Percentiles rank a stretch among this genome's conserved stretches.
phyloP scores from a whole-genome alignment of 805 yeast genomes.

The Saccharomycopsis amapae region DNA sequence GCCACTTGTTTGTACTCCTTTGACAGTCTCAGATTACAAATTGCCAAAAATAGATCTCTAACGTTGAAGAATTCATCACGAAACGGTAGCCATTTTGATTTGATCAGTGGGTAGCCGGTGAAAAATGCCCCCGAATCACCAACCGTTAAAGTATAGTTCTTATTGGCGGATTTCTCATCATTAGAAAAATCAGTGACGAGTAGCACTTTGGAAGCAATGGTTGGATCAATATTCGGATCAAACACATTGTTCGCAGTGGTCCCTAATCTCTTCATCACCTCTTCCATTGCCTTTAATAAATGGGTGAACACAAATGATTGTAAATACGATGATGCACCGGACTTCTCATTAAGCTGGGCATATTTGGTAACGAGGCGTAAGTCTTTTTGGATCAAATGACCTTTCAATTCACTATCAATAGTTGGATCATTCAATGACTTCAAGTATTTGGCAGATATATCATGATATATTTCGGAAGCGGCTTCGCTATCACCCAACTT shows the following conservation, averaged over 20 bases:
- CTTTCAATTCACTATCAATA: conserved; percentile 33
- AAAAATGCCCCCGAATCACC: background rate
- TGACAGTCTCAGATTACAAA: conserved; percentile 36
- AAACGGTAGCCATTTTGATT: conserved; percentile 63
- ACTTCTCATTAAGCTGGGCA: conserved; percentile 47
- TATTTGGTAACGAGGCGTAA: conserved; percentile 61
- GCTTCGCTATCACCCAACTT: conserved; percentile 52
- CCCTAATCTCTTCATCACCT: conserved; percentile 41
- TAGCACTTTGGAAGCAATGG: background rate
- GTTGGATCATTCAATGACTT: conserved; percentile 41
- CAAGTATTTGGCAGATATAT: conserved; percentile 53
- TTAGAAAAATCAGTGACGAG: conserved; percentile 1
- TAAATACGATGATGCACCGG: conserved; percentile 32
- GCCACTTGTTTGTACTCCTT: conserved; percentile 55
- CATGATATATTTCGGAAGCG: conserved; percentile 62
- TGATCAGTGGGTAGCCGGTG: conserved; percentile 25
- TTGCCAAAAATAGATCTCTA: conserved; percentile 67
- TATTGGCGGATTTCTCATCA: background rate
- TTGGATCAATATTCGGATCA: background rate
- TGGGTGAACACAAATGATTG: conserved; percentile 58
- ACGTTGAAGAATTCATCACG: conserved; percentile 72
- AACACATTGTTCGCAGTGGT: conserved; percentile 18
- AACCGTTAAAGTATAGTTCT: conserved; percentile 2
- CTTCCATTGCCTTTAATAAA: conserved; percentile 58
- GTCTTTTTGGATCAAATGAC: conserved; percentile 62